Conservation (phyloP, 768 basidiomycete genomes). For the Podaxis sp. region DNA sequence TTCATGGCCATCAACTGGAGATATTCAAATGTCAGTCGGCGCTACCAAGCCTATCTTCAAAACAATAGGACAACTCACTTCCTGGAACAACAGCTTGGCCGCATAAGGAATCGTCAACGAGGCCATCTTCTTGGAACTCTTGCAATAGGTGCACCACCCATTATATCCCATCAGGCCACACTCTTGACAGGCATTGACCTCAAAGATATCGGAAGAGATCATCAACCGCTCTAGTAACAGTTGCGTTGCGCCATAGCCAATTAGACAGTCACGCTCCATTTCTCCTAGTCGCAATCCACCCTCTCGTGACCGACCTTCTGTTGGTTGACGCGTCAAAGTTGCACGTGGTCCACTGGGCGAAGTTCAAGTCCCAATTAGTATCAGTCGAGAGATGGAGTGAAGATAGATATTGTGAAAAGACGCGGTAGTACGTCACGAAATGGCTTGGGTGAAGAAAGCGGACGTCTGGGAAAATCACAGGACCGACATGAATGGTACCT, state of each 20-base stretch:
- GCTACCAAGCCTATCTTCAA: background rate
- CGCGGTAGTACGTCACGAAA: background rate
- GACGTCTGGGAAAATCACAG: background rate
- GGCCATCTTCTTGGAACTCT: slow-evolving; percentile 94
- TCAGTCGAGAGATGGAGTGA: slow-evolving; percentile 9
- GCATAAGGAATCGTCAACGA: slow-evolving; percentile 96
- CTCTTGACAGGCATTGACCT: slow-evolving; percentile 91
- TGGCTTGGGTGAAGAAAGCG: background rate
- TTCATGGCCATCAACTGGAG: slow-evolving; percentile 94
- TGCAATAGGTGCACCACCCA: slow-evolving; percentile 98
- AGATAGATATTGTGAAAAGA: background rate
- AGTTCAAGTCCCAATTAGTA: background rate
- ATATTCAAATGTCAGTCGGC: background rate
- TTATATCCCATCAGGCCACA: slow-evolving; percentile 95
- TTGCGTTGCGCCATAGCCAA: slow-evolving; percentile 98
- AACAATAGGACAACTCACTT: slow-evolving; percentile 41
- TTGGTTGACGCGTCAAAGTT: slow-evolving; percentile 94
- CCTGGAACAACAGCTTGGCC: slow-evolving; percentile 89
- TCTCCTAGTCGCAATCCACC: slow-evolving; percentile 96
- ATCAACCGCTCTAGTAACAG: slow-evolving; percentile 94
- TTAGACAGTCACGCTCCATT: slow-evolving; percentile 99
- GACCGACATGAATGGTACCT: slow-evolving; percentile 18
- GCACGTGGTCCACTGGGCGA: slow-evolving; percentile 83
- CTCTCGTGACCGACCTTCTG: slow-evolving; percentile 96
- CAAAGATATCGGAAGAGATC: slow-evolving; percentile 98